Percentiles rank a stretch among this genome's conserved stretches.
These are phyloP conservation scores for Apiospora hydei DNA, from an alignment of 2,329 filamentous ascomycete genomes.

Conservation along the genomic window DNA sequence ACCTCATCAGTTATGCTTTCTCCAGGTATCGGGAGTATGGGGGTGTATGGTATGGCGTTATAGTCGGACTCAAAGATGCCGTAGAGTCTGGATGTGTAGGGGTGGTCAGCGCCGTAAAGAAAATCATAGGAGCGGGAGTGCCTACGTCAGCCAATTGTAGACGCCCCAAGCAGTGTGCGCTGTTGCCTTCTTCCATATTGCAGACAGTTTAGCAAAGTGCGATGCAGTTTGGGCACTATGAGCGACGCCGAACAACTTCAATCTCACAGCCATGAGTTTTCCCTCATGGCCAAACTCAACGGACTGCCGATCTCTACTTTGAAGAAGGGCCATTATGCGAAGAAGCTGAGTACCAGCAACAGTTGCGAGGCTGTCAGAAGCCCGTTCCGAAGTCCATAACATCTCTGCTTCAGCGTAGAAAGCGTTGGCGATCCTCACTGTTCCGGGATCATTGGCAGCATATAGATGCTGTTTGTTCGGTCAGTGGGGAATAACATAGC, in stretches of 20 bases:
- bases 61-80: neutral
- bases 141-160: slow-evolving; percentile 24
- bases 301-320: slow-evolving; percentile 1
- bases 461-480: slow-evolving; percentile 15
- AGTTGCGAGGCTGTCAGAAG: slow-evolving; percentile 16
- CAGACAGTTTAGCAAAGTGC: neutral
- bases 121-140: neutral
- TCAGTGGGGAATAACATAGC: slow-evolving; percentile 30
- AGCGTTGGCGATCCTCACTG: neutral
- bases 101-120: neutral
- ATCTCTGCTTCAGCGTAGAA: slow-evolving; percentile 22
- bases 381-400: slow-evolving; percentile 21
- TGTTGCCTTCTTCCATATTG: slow-evolving; percentile 21
- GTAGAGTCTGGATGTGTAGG: neutral
- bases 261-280: neutral
- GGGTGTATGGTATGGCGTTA: neutral
- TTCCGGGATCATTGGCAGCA: neutral
- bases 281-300: slow-evolving; percentile 1
- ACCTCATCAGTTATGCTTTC: neutral
- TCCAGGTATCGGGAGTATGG: slow-evolving; percentile 22
- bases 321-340: neutral
- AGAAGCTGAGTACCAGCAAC: slow-evolving; percentile 11
- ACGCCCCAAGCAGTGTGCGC: slow-evolving; percentile 25
- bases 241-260: slow-evolving; percentile 22
- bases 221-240: slow-evolving; percentile 10